Conservation (phyloP, 2,329 filamentous ascomycete genomes). For the Diaporthe sp. region DNA sequence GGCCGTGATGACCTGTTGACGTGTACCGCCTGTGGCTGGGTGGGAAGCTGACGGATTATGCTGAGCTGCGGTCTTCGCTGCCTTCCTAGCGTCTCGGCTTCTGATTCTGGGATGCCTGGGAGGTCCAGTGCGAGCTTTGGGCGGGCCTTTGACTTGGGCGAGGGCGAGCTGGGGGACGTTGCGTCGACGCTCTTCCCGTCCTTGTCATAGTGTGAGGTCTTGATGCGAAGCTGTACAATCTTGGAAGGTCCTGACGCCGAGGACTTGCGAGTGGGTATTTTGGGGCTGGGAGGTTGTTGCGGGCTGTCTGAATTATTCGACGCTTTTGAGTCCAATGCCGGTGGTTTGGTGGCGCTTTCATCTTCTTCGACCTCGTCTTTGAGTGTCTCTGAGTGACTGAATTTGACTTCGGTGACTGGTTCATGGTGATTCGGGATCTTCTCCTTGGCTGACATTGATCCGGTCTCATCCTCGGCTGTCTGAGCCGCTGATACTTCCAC, state of each 20-base stretch:
- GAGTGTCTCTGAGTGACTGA: background rate
- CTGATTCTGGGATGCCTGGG: conserved; percentile 22
- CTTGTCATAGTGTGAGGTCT: background rate
- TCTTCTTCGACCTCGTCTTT: background rate
- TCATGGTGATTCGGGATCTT: background rate
- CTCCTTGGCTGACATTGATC: background rate
- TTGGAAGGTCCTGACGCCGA: background rate
- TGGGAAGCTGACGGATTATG: background rate
- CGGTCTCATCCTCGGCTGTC: background rate
- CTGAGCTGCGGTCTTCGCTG: background rate
- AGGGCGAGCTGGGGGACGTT: background rate
- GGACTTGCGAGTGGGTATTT: background rate
- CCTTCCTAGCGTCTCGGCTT: background rate
- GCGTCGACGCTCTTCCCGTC: background rate
- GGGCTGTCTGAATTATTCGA: background rate
- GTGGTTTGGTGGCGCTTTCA: fast-evolving
- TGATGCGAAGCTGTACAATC: background rate
- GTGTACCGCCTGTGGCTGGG: background rate
- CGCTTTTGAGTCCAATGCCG: background rate
- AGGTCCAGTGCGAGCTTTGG: conserved; percentile 14
- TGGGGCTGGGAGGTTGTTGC: background rate
- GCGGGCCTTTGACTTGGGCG: conserved; percentile 3
- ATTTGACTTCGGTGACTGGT: background rate
- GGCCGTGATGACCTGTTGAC: background rate
- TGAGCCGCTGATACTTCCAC: background rate